These are phyloP conservation scores for Tuber brumale DNA, from an alignment of 495 filamentous ascomycete genomes.

Conservation along the genomic window DNA sequence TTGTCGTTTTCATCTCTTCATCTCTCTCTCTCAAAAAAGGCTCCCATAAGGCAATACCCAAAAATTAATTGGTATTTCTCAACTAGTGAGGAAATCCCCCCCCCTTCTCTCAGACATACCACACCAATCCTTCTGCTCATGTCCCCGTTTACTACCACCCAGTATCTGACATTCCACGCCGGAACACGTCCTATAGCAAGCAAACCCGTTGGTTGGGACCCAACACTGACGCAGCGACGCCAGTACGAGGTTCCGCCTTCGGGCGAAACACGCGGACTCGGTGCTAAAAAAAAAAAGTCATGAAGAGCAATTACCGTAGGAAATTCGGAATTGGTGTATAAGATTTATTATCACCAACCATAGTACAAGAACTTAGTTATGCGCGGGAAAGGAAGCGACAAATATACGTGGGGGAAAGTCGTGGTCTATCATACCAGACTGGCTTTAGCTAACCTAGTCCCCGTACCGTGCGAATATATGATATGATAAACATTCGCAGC, in stretches of 20 bases:
- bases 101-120: too few species aligned
- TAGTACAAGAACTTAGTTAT: not conserved
- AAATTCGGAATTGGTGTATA: not conserved
- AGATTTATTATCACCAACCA: not conserved
- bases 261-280: not conserved
- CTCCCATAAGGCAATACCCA: too few species aligned
- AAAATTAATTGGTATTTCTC: not conserved
- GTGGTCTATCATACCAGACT: not conserved
- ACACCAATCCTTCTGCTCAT: not conserved
- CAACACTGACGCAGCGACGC: not conserved
- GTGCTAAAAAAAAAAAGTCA: not conserved
- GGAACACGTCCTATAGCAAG: not conserved
- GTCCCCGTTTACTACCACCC: not conserved
- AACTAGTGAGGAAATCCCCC: not conserved
- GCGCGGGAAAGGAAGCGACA: not conserved
- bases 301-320: not conserved
- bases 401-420: not conserved
- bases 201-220: accelerated
- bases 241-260: not conserved
- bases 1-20: not conserved
- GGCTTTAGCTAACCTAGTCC: not conserved
- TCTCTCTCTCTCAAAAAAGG: too few species aligned
- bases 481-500: not conserved
- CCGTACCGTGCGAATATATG: not conserved
- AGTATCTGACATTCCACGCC: not conserved